Conservation (phyloP, 1,139 yeast species). For the Geotrichum reessii region DNA sequence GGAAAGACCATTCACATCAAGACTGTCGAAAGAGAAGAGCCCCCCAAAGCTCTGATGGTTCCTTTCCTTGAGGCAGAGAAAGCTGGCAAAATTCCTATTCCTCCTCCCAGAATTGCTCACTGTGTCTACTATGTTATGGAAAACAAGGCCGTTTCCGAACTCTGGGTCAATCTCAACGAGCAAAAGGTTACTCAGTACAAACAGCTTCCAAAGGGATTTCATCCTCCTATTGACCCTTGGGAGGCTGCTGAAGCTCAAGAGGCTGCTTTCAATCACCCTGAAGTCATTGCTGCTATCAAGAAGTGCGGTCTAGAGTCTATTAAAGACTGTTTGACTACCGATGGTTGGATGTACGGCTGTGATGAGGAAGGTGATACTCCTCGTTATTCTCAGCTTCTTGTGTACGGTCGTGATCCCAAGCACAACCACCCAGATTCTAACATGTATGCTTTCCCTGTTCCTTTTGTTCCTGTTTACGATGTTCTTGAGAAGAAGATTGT, state of each 20-base stretch:
- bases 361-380: slow-evolving; percentile 73
- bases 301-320: slow-evolving; percentile 53
- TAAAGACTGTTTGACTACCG: slow-evolving; percentile 59
- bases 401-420: slow-evolving; percentile 54
- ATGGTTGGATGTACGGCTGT: slow-evolving; percentile 90
- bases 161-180: slow-evolving; percentile 60
- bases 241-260: slow-evolving; percentile 59
- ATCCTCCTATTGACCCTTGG: slow-evolving; percentile 71
- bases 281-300: slow-evolving; percentile 50
- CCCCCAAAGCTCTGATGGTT: slow-evolving; percentile 72
- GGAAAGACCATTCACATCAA: slow-evolving; percentile 59
- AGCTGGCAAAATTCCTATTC: slow-evolving; percentile 51
- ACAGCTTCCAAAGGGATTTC: slow-evolving; percentile 55
- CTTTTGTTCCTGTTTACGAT: slow-evolving; percentile 77
- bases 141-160: slow-evolving; percentile 57
- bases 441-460: slow-evolving; percentile 78
- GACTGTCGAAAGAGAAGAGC: slow-evolving; percentile 69
- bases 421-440: slow-evolving; percentile 72
- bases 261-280: slow-evolving; percentile 70
- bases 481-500: slow-evolving; percentile 57
- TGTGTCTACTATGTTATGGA: slow-evolving; percentile 61
- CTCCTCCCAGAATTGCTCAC: slow-evolving; percentile 54
- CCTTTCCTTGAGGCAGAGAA: slow-evolving; percentile 65
- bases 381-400: slow-evolving; percentile 67
- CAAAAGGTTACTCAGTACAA: slow-evolving; percentile 53